A percentile compares a stretch with the other conserved stretches of the same genome.
Evolutionary conservation across 1,139 yeast genomes (phyloP).

Genomic region (Candida albicans): DNA sequence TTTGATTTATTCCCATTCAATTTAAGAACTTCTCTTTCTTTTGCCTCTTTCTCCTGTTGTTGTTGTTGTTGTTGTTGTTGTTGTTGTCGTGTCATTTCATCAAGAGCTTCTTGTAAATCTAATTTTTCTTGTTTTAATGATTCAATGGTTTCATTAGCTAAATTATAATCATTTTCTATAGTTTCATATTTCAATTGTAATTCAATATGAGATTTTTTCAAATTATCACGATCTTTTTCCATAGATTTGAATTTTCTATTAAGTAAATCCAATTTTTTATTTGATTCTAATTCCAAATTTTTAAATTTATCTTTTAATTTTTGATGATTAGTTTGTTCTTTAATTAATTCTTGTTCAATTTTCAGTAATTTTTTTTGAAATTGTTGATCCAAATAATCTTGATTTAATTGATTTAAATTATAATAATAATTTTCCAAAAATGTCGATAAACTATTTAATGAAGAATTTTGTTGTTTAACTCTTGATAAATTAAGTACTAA

Average conservation of each 20-base stretch:
- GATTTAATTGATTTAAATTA: conserved; percentile 31
- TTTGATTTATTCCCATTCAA: background rate
- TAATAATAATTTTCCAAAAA: conserved; percentile 32
- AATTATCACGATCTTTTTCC: conserved; percentile 19
- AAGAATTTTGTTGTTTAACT: conserved; percentile 39
- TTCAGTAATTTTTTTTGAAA: conserved; percentile 21
- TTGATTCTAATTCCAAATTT: conserved; percentile 20
- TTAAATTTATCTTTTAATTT: conserved; percentile 22
- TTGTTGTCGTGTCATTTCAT: conserved; percentile 3
- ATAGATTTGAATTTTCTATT: conserved; percentile 19
- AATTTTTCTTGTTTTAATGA: conserved; percentile 5
- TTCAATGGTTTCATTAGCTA: conserved; percentile 4
- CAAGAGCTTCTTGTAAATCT: conserved; percentile 1
- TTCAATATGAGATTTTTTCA: conserved; percentile 37
- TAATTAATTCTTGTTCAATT: conserved; percentile 22
- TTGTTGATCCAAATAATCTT: conserved; percentile 25
- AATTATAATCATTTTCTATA: conserved; percentile 2
- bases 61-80: conserved; percentile 5
- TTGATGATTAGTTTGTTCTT: conserved; percentile 21
- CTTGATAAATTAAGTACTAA: conserved; percentile 31
- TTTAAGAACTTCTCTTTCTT: background rate
- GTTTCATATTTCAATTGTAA: conserved; percentile 30
- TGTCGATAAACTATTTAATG: conserved; percentile 30
- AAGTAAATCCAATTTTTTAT: conserved; percentile 19
- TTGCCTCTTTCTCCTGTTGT: background rate